phyloP scores from a whole-genome alignment of 2,329 filamentous ascomycete species.

The Fusarium udum region DNA sequence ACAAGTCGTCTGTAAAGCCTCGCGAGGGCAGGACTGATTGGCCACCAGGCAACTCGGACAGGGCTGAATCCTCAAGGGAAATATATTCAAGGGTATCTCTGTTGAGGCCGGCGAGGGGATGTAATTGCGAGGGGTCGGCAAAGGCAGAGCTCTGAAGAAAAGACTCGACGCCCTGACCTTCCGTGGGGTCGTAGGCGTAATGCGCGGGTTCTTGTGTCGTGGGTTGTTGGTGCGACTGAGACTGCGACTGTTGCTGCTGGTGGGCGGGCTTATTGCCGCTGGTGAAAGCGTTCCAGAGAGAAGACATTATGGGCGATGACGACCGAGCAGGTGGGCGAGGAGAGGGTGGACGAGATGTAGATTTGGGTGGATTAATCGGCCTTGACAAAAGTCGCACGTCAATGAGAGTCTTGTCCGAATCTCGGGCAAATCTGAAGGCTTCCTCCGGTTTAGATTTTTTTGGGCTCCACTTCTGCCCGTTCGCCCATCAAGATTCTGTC shows the following conservation, averaged over 20 bases:
- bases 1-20: constrained; percentile 97
- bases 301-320: constrained; percentile 57
- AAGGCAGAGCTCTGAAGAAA: constrained; percentile 82
- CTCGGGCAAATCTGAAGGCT: constrained; percentile 40
- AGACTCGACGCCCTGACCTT: constrained; percentile 82
- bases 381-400: constrained; percentile 37
- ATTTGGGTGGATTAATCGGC: constrained; percentile 28
- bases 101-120: constrained; percentile 93
- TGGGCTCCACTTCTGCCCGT: constrained; percentile 37
- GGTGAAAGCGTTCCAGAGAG: constrained; percentile 70
- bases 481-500: constrained; percentile 23
- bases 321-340: constrained; percentile 19
- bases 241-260: constrained; percentile 55
- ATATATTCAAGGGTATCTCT: constrained; percentile 95
- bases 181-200: constrained; percentile 73
- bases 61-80: constrained; percentile 87
- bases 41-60: constrained; percentile 85
- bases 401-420: constrained; percentile 37
- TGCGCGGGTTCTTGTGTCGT: constrained; percentile 60
- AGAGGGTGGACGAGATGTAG: constrained; percentile 30
- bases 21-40: constrained; percentile 91
- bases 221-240: constrained; percentile 47
- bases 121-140: constrained; percentile 86
- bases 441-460: constrained; percentile 44
- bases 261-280: constrained; percentile 62